Percentiles rank a stretch among this genome's conserved stretches.
Conservation (phyloP, 2,329 filamentous ascomycete species). For the Rhynchosporium graminicola region DNA sequence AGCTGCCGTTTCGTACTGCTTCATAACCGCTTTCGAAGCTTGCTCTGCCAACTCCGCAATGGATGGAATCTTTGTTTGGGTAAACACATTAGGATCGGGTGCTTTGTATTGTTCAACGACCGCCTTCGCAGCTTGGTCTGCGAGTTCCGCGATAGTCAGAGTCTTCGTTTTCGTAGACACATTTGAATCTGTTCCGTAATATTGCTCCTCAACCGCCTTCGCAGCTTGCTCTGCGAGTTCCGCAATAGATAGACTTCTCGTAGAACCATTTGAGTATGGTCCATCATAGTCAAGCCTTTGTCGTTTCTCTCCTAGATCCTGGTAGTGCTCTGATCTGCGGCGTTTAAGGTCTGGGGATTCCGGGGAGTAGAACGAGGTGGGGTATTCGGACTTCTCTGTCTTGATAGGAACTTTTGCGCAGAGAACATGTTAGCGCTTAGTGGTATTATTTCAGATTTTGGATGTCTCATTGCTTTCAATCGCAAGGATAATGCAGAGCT, state of each 20-base stretch:
- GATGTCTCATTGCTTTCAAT: not conserved
- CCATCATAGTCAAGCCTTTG: conserved; percentile 12
- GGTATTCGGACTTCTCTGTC: conserved; percentile 17
- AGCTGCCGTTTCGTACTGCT: conserved; percentile 13
- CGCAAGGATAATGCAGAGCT: not conserved
- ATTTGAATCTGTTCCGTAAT: too few species aligned
- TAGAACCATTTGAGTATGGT: too few species aligned
- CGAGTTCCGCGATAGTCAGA: too few species aligned
- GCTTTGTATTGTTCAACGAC: too few species aligned
- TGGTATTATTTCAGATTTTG: not conserved
- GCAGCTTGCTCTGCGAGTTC: too few species aligned
- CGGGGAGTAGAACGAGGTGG: conserved; percentile 10
- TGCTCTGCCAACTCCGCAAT: conserved; percentile 11
- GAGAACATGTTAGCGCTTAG: not conserved
- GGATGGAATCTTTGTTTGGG: too few species aligned
- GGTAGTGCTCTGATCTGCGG: conserved; percentile 20
- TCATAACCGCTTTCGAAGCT: conserved; percentile 14
- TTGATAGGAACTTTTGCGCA: conserved; percentile 18
- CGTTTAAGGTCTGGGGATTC: conserved; percentile 23
- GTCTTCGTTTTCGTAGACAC: too few species aligned
- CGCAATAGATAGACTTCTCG: too few species aligned
- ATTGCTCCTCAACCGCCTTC: too few species aligned
- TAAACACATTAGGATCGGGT: too few species aligned
- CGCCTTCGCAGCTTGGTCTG: too few species aligned
- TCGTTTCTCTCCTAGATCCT: conserved; percentile 22